Conservation (phyloP, 306 rosid genomes). For the Luffa aegyptiaca region DNA sequence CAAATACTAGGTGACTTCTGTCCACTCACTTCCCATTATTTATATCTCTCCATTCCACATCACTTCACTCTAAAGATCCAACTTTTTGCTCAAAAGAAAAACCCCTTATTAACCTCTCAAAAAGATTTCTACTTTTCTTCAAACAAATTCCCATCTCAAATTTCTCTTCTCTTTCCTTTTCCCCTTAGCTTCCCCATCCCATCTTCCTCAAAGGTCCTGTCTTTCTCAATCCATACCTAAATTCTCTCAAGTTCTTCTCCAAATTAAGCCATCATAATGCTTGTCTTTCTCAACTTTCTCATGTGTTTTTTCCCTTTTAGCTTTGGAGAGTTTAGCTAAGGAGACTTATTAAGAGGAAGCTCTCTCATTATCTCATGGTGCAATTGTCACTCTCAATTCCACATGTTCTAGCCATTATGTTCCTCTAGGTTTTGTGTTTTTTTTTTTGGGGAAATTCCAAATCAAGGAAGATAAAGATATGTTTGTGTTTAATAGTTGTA, state of each 20-base stretch:
- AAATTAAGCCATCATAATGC: not conserved
- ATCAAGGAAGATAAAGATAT: slow-evolving; percentile 11
- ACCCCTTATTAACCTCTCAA: not conserved
- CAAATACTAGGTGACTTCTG: slow-evolving; percentile 22
- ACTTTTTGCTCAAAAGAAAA: slow-evolving; percentile 42
- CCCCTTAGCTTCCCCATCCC: too few relatives aligned
- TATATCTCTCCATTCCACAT: not conserved
- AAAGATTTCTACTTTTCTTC: slow-evolving; percentile 5
- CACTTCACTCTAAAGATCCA: slow-evolving; percentile 22
- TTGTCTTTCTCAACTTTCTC: not conserved
- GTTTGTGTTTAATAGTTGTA: slow-evolving; percentile 39
- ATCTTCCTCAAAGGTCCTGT: slow-evolving; percentile 39
- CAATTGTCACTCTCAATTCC: slow-evolving; percentile 11
- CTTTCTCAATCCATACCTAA: slow-evolving; percentile 28
- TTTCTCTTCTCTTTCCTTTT: not conserved
- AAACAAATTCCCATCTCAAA: slow-evolving; percentile 30
- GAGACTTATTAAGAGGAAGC: not conserved
- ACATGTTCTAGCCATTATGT: not conserved
- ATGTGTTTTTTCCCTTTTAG: not conserved
- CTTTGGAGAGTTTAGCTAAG: too few relatives aligned
- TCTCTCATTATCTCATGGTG: slow-evolving; percentile 7
- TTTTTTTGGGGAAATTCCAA: not conserved
- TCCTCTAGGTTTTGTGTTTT: not conserved
- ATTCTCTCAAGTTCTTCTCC: not conserved
- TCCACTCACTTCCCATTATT: slow-evolving; percentile 44